Evolutionary conservation across 1,284 basidiomycete genomes (phyloP).

Genomic region (Xerocomus cyaneibrunnescens): DNA sequence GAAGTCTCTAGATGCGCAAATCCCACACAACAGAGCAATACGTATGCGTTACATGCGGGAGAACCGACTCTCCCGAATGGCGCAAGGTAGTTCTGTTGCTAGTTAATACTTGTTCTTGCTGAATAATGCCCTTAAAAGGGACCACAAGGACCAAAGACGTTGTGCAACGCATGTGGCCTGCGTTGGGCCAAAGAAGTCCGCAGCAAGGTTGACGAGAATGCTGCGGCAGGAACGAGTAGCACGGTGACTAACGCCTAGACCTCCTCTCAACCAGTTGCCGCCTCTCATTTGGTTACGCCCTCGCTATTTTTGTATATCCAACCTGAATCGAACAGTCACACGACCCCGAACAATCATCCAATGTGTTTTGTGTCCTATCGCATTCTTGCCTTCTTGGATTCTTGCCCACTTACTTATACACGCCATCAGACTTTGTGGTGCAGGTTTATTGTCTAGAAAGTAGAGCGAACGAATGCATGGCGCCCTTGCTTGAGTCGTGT

Average conservation of each 20-base stretch:
- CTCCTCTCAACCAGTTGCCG: neutral
- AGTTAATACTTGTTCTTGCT: conserved; percentile 1
- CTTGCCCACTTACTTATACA: conserved; percentile 12
- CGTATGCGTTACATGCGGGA: conserved; percentile 76
- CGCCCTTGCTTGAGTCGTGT: conserved; percentile 8
- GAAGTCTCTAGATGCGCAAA: conserved; percentile 43
- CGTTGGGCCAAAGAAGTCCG: conserved; percentile 76
- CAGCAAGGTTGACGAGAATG: conserved; percentile 40
- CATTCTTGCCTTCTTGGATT: conserved; percentile 15
- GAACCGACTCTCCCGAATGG: conserved; percentile 83
- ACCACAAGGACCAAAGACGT: conserved; percentile 79
- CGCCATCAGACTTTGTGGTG: conserved; percentile 4
- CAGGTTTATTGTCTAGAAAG: conserved; percentile 8
- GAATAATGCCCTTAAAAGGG: conserved; percentile 49
- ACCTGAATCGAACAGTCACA: conserved; percentile 5
- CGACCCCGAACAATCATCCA: conserved; percentile 5
- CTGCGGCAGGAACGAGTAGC: conserved; percentile 20
- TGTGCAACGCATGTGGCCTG: conserved; percentile 86
- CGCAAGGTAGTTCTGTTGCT: conserved; percentile 55
- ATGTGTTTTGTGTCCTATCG: conserved; percentile 1
- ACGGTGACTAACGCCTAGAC: conserved; percentile 18
- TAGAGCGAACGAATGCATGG: conserved; percentile 10
- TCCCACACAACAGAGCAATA: conserved; percentile 57
- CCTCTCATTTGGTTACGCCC: neutral
- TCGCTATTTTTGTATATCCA: conserved; percentile 4